These are phyloP conservation scores for Lotus japonicus DNA, from an alignment of 306 rosid species.

Conservation along the genomic window DNA sequence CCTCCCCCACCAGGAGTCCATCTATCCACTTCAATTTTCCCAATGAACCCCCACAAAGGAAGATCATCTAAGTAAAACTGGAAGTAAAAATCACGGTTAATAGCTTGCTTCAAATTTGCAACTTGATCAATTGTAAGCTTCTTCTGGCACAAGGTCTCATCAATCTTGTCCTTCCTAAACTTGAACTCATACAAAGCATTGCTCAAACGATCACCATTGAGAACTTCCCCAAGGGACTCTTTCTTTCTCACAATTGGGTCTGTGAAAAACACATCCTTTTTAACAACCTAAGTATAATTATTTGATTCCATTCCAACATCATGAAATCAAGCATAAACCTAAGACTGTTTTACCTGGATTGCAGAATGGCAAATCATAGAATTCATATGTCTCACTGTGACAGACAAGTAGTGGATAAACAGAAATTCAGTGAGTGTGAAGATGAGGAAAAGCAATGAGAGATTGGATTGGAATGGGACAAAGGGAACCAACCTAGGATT, in stretches of 20 bases:
- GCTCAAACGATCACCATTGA: slow-evolving; percentile 75
- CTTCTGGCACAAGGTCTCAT: slow-evolving; percentile 44
- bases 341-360: slow-evolving; percentile 60
- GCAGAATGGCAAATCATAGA: slow-evolving; percentile 83
- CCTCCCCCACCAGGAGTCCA: slow-evolving; percentile 38
- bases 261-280: slow-evolving; percentile 37
- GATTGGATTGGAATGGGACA: neutral
- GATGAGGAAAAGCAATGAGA: neutral
- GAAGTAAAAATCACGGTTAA: slow-evolving; percentile 62
- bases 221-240: slow-evolving; percentile 82
- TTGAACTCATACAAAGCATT: slow-evolving; percentile 53
- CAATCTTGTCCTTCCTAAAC: slow-evolving; percentile 44
- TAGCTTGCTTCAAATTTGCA: slow-evolving; percentile 53
- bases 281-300: slow-evolving; percentile 2
- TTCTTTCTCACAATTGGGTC: slow-evolving; percentile 62
- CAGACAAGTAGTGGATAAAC: slow-evolving; percentile 21
- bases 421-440: neutral
- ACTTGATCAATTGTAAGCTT: slow-evolving; percentile 56
- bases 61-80: slow-evolving; percentile 92
- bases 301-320: slow-evolving; percentile 10
- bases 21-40: slow-evolving; percentile 58
- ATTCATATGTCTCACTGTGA: slow-evolving; percentile 70
- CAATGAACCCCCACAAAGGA: slow-evolving; percentile 79
- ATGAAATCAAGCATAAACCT: neutral
- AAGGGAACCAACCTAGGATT: slow-evolving; percentile 61